Base-by-base conservation (phyloP, 345 rosid genomes). In the Citrus australasica region DNA sequence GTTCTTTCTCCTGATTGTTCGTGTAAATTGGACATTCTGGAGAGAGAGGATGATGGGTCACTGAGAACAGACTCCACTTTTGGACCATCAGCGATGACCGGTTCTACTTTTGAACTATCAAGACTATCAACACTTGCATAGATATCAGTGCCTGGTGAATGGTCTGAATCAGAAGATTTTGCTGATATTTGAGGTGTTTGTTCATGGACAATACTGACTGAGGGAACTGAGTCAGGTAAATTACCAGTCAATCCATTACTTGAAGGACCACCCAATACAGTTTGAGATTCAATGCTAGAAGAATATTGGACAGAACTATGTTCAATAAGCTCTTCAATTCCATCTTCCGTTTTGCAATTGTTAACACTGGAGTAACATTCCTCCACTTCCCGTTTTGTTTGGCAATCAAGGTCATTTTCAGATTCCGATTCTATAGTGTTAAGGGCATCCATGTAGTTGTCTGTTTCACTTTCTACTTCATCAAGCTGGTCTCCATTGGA, bases 371-470 rank as follows among this genome's bases (percentile, higher is more conserved):
- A 33, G 33, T 68, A 82, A 79, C 33, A 78, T 67, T 78, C 87
- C 80, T 78, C 74, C 77, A 79, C 84, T 78, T 85, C 89, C 75
- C 48, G 84, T 84, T 88, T 90, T 17, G 86, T 87, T 80, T 80
- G 87, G 78, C 73, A 88, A 76, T 86, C 92, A 33, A 78, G 61
- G 72, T 90, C 90, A 70, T 27, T 83, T 79, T 90, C 95, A 27
- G 91, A 92, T 89, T 91, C 99, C 2, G 92, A 84, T 76, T 96
- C 97, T 35, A 96, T 89, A 19, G 89, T 88, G 81, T 93, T 92
- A 73, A 91, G 94, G 24, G 98, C 98, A 87, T 95, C 99, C 88
- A 87, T 82, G 66, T 76, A 93, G 76, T 88, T 80, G 53, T 93
- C 99, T 55, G 89, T 80, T 84, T 93, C 98, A 62, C 99, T 95